These are phyloP conservation scores for Saccharomycopsis javanensis DNA, from an alignment of 805 yeast species.

Conservation along the genomic window DNA sequence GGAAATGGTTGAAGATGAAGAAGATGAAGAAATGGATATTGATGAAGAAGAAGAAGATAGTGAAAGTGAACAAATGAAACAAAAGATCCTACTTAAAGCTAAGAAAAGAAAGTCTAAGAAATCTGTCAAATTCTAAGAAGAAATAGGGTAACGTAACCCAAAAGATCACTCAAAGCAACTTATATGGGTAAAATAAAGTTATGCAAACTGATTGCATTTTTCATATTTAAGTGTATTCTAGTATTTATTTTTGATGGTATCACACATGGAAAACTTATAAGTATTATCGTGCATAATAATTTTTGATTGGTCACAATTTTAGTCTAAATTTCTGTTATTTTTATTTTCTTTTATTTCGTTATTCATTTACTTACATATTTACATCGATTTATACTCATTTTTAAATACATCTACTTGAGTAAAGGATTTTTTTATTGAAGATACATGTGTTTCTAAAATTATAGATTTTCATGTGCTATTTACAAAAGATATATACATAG, in stretches of 20 bases:
- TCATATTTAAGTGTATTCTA: background rate
- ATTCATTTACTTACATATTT: background rate
- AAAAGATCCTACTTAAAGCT: slow-evolving; percentile 29
- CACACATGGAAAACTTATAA: background rate
- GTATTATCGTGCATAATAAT: background rate
- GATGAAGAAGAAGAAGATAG: slow-evolving; percentile 39
- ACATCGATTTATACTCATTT: background rate
- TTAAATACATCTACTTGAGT: background rate
- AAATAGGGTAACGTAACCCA: too few species aligned
- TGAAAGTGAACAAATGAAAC: slow-evolving; percentile 50
- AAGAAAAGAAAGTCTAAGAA: slow-evolving; percentile 24
- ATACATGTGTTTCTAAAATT: background rate
- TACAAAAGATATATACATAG: background rate
- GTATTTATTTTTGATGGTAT: background rate
- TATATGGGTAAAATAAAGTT: background rate
- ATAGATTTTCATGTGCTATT: background rate
- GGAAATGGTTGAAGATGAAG: slow-evolving; percentile 37
- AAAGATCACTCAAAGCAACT: background rate
- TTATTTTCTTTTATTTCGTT: background rate
- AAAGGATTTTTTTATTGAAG: background rate
- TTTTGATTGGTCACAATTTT: background rate
- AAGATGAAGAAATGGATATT: slow-evolving; percentile 41
- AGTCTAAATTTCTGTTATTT: background rate
- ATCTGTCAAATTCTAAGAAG: slow-evolving; percentile 9
- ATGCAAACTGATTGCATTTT: background rate